Evolutionary conservation across 1,284 basidiomycete genomes (phyloP).

Genomic region (Cryptococcus floricola): DNA sequence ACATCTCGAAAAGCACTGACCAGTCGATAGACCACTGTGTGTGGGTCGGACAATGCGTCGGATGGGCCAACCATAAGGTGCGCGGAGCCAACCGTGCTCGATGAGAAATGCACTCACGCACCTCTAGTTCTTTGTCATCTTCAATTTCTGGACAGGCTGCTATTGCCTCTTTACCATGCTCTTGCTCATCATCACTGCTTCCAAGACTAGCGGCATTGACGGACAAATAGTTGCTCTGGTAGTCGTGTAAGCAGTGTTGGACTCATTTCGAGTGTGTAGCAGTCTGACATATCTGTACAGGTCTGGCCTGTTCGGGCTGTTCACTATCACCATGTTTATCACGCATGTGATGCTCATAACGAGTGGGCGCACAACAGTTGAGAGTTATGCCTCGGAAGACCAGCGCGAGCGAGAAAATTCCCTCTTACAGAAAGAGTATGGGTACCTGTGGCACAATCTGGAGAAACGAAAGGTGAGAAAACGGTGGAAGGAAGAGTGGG

Average conservation of each 20-base stretch:
- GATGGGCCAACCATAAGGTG: constrained; percentile 48
- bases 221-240: constrained; percentile 42
- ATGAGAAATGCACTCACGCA: neutral
- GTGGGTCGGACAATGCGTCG: constrained; percentile 48
- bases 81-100: neutral
- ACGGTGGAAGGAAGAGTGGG: constrained; percentile 44
- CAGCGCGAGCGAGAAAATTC: constrained; percentile 38
- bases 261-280: too few relatives aligned
- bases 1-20: neutral
- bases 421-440: constrained; percentile 33
- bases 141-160: constrained; percentile 41
- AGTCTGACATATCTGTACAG: constrained; percentile 16
- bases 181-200: constrained; percentile 26
- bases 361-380: constrained; percentile 38
- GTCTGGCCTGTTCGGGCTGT: constrained; percentile 38
- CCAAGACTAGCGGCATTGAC: constrained; percentile 22
- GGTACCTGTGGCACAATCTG: constrained; percentile 27
- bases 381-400: constrained; percentile 35
- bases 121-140: constrained; percentile 44
- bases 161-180: constrained; percentile 37
- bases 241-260: constrained; percentile 29
- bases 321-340: constrained; percentile 36
- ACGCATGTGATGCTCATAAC: constrained; percentile 40
- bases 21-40: constrained; percentile 36
- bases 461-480: constrained; percentile 24